Percentiles rank a stretch among this genome's conserved stretches.
phyloP scores from a whole-genome alignment of 768 basidiomycete genomes.

The Steccherinum ochraceum region DNA sequence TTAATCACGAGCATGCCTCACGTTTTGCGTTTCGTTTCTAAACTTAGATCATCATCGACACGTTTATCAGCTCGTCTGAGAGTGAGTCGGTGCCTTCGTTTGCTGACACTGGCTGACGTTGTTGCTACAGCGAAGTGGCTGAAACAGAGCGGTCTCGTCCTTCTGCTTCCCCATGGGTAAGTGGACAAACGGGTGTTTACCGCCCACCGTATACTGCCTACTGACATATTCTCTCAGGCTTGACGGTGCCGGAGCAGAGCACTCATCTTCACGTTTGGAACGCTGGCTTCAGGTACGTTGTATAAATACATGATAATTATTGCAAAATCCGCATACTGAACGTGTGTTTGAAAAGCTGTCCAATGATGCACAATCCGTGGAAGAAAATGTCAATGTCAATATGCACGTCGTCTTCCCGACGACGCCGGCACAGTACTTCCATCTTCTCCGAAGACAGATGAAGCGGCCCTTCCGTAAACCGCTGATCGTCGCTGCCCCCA shows the following conservation, averaged over 20 bases:
- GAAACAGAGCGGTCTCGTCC: conserved; percentile 81
- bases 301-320: too few relatives aligned
- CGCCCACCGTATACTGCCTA: too few relatives aligned
- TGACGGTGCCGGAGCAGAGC: conserved; percentile 91
- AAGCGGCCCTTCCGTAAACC: conserved; percentile 84
- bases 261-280: conserved; percentile 84
- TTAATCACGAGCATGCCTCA: too few relatives aligned
- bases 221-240: conserved; percentile 32
- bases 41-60: conserved; percentile 86
- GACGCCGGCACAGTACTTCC: conserved; percentile 90
- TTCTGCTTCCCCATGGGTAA: conserved; percentile 79
- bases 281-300: conserved; percentile 80
- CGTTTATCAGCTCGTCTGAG: conserved; percentile 79
- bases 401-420: conserved; percentile 84
- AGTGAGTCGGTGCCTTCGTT: conserved; percentile 40
- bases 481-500: conserved; percentile 78
- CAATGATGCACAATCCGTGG: conserved; percentile 50
- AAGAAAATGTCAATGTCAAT: conserved; percentile 54
- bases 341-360: conserved; percentile 62
- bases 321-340: too few relatives aligned
- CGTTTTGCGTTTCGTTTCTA: too few relatives aligned
- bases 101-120: not conserved
- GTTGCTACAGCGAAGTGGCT: conserved; percentile 75
- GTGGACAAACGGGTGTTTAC: too few relatives aligned
- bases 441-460: conserved; percentile 83